Percentiles rank a stretch among this genome's conserved stretches.
These are phyloP conservation scores for Globisporangium spinosum DNA, from an alignment of 352 stramenopile species.

Conservation along the genomic window DNA sequence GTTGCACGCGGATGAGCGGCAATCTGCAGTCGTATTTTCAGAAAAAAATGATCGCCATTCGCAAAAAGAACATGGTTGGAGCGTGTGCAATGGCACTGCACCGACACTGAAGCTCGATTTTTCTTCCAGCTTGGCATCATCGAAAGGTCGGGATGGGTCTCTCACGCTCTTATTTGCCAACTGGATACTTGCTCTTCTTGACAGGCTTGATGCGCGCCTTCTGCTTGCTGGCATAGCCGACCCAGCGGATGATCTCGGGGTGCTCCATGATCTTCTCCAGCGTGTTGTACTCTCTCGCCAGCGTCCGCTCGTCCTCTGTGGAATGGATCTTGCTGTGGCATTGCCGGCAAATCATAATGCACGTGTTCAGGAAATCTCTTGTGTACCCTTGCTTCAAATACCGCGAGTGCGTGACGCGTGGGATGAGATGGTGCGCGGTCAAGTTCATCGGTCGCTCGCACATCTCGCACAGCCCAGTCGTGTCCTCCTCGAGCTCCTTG, in stretches of 20 bases:
- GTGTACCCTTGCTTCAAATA: constrained; percentile 82
- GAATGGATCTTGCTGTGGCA: constrained; percentile 92
- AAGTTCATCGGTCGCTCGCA: constrained; percentile 91
- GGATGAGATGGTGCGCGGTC: constrained; percentile 92
- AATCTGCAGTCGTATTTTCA: background rate
- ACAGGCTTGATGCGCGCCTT: constrained; percentile 56
- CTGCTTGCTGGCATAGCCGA: constrained; percentile 90
- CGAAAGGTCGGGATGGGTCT: background rate
- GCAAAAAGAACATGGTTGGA: no score
- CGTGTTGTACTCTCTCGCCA: constrained; percentile 90
- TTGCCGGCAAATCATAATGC: constrained; percentile 88
- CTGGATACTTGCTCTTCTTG: constrained; percentile 57
- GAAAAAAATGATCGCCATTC: background rate
- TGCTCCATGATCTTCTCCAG: constrained; percentile 90
- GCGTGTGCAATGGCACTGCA: background rate
- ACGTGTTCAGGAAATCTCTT: constrained; percentile 77
- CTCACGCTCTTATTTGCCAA: constrained; percentile 27
- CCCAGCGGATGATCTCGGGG: constrained; percentile 84
- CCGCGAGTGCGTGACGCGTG: constrained; percentile 71
- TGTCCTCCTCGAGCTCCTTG: constrained; percentile 39
- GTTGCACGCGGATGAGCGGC: background rate
- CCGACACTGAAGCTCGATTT: background rate
- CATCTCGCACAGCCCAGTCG: constrained; percentile 70
- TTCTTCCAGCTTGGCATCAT: background rate
- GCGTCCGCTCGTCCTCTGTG: constrained; percentile 85